Conservation (phyloP, 805 yeast genomes). For the Clavispora carvajalis region DNA sequence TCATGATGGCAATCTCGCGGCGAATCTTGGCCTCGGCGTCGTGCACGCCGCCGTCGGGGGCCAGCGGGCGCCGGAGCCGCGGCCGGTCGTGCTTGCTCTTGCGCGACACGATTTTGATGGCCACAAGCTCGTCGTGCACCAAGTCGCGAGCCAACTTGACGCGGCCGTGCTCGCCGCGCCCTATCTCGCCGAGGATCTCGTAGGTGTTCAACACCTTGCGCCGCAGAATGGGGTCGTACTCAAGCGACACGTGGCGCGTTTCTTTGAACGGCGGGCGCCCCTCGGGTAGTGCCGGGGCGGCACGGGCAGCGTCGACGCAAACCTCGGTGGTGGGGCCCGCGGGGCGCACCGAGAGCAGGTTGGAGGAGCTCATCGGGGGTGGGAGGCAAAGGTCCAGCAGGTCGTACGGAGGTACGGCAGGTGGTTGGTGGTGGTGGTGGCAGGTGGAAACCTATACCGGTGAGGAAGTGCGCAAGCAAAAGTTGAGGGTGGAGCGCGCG, state of each 20-base stretch:
- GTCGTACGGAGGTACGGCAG: neutral
- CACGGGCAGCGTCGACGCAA: neutral
- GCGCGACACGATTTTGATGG: conserved; percentile 88
- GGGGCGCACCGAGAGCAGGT: conserved; percentile 1
- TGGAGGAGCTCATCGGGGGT: neutral
- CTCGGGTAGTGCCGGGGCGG: neutral
- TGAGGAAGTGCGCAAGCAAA: neutral
- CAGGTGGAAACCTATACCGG: neutral
- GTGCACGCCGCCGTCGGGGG: conserved; percentile 15
- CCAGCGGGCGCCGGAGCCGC: conserved; percentile 27
- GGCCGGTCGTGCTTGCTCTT: conserved; percentile 38
- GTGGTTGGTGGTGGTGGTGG: neutral
- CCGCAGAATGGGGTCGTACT: conserved; percentile 82
- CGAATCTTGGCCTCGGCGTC: conserved; percentile 35
- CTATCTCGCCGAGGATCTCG: conserved; percentile 82
- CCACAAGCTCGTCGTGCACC: conserved; percentile 63
- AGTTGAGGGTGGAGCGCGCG: neutral
- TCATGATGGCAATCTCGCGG: conserved; percentile 41
- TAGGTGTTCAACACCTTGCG: conserved; percentile 82
- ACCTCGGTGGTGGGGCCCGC: neutral
- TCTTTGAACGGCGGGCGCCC: conserved; percentile 56
- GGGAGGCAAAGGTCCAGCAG: neutral
- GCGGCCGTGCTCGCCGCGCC: conserved; percentile 98
- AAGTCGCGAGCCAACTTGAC: conserved; percentile 85
- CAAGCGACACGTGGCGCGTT: conserved; percentile 71